Evolutionary conservation across 305 asterid genomes (phyloP).

Genomic region (Fraxinus latifolia): DNA sequence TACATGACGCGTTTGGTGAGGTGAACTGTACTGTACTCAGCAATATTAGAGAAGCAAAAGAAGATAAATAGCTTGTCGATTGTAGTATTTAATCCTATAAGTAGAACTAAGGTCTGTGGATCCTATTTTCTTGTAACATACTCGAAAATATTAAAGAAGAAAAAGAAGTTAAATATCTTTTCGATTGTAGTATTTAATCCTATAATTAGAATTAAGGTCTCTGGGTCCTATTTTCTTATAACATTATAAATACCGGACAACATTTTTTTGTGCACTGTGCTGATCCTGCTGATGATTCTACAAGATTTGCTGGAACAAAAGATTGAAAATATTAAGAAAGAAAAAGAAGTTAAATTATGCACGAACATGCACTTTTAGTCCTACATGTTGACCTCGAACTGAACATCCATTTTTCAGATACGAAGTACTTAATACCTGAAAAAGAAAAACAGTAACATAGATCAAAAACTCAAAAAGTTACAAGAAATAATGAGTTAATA

Average conservation of each 20-base stretch:
- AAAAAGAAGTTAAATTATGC: neutral
- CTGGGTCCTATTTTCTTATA: neutral
- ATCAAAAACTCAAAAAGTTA: neutral
- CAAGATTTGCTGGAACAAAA: neutral
- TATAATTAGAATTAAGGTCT: too few species aligned
- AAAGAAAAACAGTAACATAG: neutral
- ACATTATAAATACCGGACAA: neutral
- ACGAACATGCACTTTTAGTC: neutral
- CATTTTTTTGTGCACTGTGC: neutral
- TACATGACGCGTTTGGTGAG: neutral
- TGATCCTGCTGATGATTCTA: neutral
- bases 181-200: too few species aligned
- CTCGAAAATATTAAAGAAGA: too few species aligned
- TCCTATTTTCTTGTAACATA: too few species aligned
- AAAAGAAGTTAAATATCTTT: too few species aligned
- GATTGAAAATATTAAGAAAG: neutral
- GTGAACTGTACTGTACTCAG: neutral
- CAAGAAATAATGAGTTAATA: neutral
- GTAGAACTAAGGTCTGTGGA: neutral
- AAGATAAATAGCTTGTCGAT: neutral
- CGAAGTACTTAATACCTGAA: conserved; percentile 55
- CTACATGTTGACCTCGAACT: conserved; percentile 43
- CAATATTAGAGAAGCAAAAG: neutral
- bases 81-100: neutral
- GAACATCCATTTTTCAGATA: conserved; percentile 43